Evolutionary conservation across 2,329 filamentous ascomycete genomes (phyloP).

Genomic region (Sclerotinia spermophila): DNA sequence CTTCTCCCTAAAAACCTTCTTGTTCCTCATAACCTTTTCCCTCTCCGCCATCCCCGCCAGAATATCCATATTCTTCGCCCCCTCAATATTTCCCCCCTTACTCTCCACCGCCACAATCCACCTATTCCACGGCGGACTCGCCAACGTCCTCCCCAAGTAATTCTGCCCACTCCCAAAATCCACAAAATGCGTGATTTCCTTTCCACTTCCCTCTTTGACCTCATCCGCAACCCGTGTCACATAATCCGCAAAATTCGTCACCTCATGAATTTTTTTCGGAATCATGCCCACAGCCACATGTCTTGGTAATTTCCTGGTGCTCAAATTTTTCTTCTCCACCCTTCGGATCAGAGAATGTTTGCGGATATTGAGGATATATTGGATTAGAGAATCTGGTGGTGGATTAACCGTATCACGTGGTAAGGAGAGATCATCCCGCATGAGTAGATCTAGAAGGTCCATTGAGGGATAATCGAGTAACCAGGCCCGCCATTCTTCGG

Average conservation of each 20-base stretch:
- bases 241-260: slow-evolving; percentile 84
- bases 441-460: slow-evolving; percentile 73
- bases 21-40: slow-evolving; percentile 72
- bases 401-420: slow-evolving; percentile 21
- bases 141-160: slow-evolving; percentile 85
- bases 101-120: slow-evolving; percentile 90
- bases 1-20: slow-evolving; percentile 64
- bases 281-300: slow-evolving; percentile 88
- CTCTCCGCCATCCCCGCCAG: slow-evolving; percentile 71
- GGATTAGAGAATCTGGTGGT: slow-evolving; percentile 51
- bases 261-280: slow-evolving; percentile 92
- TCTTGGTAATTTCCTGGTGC: slow-evolving; percentile 55
- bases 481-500: slow-evolving; percentile 77
- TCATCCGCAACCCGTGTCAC: slow-evolving; percentile 59
- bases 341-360: slow-evolving; percentile 61
- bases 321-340: slow-evolving; percentile 39
- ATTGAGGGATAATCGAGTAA: slow-evolving; percentile 68
- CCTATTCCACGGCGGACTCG: slow-evolving; percentile 78
- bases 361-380: slow-evolving; percentile 70
- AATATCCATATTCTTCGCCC: slow-evolving; percentile 82
- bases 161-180: slow-evolving; percentile 98
- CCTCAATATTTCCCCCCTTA: slow-evolving; percentile 77
- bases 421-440: slow-evolving; percentile 66
- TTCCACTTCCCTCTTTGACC: slow-evolving; percentile 54
- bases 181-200: slow-evolving; percentile 76